Evolutionary conservation across 768 basidiomycete genomes (phyloP).

Genomic region (Arthromyces matolae): DNA sequence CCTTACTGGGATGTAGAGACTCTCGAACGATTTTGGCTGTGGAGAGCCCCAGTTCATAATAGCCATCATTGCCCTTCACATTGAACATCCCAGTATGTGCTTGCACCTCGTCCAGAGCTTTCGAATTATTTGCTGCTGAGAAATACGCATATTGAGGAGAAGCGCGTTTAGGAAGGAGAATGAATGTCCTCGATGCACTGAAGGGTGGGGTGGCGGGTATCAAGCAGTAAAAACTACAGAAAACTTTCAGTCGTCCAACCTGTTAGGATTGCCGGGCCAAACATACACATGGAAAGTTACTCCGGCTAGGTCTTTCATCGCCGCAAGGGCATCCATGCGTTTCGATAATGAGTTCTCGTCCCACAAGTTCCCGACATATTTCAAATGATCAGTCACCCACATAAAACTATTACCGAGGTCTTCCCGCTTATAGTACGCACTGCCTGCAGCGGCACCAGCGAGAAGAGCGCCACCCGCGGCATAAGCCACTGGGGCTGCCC

Average conservation of each 20-base stretch:
- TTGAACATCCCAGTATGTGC: conserved; percentile 91
- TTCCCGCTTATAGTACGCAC: conserved; percentile 78
- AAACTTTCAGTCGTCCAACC: not conserved
- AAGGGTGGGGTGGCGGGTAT: conserved; percentile 67
- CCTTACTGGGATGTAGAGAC: conserved; percentile 35
- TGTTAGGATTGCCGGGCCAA: not conserved
- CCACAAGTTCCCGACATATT: conserved; percentile 85
- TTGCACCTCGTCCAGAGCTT: conserved; percentile 72
- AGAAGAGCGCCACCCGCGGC: conserved; percentile 70
- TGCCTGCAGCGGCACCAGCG: conserved; percentile 80
- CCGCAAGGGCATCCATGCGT: conserved; percentile 61
- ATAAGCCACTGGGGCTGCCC: conserved; percentile 62
- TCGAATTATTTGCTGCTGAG: conserved; percentile 57
- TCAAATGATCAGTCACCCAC: conserved; percentile 87
- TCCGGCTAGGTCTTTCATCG: conserved; percentile 56
- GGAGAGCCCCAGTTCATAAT: conserved; percentile 78
- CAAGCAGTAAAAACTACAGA: conserved; percentile 70
- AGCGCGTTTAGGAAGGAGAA: conserved; percentile 61
- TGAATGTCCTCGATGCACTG: conserved; percentile 65
- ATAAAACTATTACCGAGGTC: conserved; percentile 66
- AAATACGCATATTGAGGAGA: conserved; percentile 53
- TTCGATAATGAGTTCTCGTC: conserved; percentile 59
- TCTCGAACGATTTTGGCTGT: conserved; percentile 61
- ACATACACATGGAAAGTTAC: conserved; percentile 74
- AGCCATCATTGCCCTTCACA: conserved; percentile 79